Evolutionary conservation across 768 basidiomycete species (phyloP).

Genomic region (Sistotremastrum niveocremeum): DNA sequence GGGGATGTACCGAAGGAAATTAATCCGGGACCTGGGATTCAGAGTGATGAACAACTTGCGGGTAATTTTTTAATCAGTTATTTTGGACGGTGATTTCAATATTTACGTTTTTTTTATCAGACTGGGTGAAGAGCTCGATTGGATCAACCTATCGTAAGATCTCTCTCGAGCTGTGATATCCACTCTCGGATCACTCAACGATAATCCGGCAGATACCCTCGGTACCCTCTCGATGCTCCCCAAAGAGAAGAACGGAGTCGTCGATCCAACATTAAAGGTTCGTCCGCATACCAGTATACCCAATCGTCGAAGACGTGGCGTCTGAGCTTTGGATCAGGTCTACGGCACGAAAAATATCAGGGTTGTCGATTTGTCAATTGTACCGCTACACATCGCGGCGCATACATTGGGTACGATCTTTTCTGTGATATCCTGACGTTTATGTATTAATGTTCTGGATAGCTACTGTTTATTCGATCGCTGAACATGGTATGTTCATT

Average conservation of each 20-base stretch:
- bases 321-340: slow-evolving; percentile 6
- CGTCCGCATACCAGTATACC: too few relatives aligned
- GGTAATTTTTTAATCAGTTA: too few relatives aligned
- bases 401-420: slow-evolving; percentile 18
- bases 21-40: slow-evolving; percentile 17
- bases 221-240: slow-evolving; percentile 62
- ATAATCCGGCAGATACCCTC: slow-evolving; percentile 19
- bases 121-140: slow-evolving; percentile 11
- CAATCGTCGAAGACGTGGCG: not conserved
- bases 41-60: slow-evolving; percentile 15
- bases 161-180: not conserved
- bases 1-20: slow-evolving; percentile 13
- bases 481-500: slow-evolving; percentile 14
- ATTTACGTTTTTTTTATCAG: too few relatives aligned
- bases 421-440: not conserved
- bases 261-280: slow-evolving; percentile 48
- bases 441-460: not conserved
- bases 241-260: slow-evolving; percentile 41
- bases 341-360: slow-evolving; percentile 32
- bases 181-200: not conserved
- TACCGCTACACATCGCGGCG: slow-evolving; percentile 26
- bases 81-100: too few relatives aligned
- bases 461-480: slow-evolving; percentile 16
- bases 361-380: slow-evolving; percentile 30
- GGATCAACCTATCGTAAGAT: slow-evolving; percentile 9